phyloP scores from a whole-genome alignment of 2,329 filamentous ascomycete genomes.

The Cordyceps militaris region DNA sequence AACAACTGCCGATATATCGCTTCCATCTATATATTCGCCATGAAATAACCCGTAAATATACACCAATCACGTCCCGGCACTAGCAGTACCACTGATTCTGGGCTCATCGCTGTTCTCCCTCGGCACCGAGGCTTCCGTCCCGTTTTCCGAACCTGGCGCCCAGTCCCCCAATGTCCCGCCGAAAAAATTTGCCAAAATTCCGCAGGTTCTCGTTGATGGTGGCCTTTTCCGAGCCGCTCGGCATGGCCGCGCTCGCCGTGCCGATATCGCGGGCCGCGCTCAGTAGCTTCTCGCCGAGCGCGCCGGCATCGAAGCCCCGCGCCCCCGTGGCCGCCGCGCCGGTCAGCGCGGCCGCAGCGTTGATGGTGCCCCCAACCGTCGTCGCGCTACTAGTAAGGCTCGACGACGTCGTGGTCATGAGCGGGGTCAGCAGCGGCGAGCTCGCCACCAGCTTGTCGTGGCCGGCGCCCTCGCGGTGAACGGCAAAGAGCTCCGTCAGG shows the following conservation, averaged over 20 bases:
- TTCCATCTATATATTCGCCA: background rate
- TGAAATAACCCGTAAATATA: background rate
- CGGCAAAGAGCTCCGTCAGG: conserved; percentile 75
- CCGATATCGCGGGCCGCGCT: conserved; percentile 83
- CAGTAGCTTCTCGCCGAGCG: conserved; percentile 79
- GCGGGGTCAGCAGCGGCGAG: conserved; percentile 63
- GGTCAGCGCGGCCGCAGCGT: conserved; percentile 35
- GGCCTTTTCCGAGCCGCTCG: conserved; percentile 47
- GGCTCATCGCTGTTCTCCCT: conserved; percentile 21
- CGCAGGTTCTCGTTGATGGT: conserved; percentile 90
- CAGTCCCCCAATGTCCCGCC: conserved; percentile 72
- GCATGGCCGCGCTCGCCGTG: conserved; percentile 31
- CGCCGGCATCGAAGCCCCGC: conserved; percentile 69
- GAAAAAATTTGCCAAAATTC: conserved; percentile 95
- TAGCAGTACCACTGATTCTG: background rate
- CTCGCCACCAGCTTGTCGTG: conserved; percentile 64
- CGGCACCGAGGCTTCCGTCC: conserved; percentile 34
- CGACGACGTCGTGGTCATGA: conserved; percentile 43
- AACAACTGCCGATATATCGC: background rate
- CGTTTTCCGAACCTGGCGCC: conserved; percentile 65
- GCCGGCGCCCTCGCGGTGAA: conserved; percentile 69
- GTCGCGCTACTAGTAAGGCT: conserved; percentile 28
- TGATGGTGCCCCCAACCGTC: conserved; percentile 32
- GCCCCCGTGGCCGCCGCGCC: conserved; percentile 25
- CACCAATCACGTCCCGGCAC: background rate